A percentile compares a stretch with the other conserved stretches of the same genome.
Evolutionary conservation across 1,284 basidiomycete genomes (phyloP).

Genomic region (Ceratobasidium sp.): DNA sequence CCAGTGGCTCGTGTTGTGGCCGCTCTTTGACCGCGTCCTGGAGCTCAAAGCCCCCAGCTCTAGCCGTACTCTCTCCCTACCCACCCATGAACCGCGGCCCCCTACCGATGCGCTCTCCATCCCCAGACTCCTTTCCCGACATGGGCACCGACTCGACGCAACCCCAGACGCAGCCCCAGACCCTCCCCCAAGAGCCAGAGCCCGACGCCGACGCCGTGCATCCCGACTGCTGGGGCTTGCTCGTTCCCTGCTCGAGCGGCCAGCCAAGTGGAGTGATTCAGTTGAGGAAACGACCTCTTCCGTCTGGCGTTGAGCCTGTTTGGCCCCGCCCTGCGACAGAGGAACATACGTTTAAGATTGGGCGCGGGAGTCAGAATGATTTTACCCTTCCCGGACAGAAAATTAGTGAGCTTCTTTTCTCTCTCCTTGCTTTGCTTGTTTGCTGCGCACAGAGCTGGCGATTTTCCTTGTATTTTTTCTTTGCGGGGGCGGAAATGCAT

Average conservation of each 20-base stretch:
- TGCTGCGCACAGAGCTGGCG: neutral
- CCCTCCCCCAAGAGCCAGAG: neutral
- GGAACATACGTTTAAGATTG: conserved; percentile 25
- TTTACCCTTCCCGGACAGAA: conserved; percentile 23
- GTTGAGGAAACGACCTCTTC: conserved; percentile 2
- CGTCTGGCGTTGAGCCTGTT: neutral
- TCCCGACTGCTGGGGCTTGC: conserved; percentile 40
- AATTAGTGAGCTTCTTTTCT: conserved; percentile 26
- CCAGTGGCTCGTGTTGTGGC: conserved; percentile 34
- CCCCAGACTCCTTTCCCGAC: conserved; percentile 26
- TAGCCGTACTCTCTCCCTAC: neutral
- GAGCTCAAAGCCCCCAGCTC: conserved; percentile 9
- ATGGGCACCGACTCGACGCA: conserved; percentile 25
- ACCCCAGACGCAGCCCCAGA: conserved; percentile 35
- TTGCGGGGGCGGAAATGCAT: too few relatives aligned
- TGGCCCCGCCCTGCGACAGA: neutral
- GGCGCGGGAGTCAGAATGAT: conserved; percentile 18
- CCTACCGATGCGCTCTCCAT: conserved; percentile 33
- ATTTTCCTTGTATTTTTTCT: neutral
- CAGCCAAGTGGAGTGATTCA: conserved; percentile 31
- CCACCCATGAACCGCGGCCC: neutral
- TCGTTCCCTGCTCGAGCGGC: conserved; percentile 18
- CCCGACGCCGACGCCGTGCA: neutral
- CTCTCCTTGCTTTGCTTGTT: too few relatives aligned
- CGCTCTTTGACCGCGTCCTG: conserved; percentile 32